Conservation (phyloP, 2,329 filamentous ascomycete genomes). For the Cladosporium sp. region DNA sequence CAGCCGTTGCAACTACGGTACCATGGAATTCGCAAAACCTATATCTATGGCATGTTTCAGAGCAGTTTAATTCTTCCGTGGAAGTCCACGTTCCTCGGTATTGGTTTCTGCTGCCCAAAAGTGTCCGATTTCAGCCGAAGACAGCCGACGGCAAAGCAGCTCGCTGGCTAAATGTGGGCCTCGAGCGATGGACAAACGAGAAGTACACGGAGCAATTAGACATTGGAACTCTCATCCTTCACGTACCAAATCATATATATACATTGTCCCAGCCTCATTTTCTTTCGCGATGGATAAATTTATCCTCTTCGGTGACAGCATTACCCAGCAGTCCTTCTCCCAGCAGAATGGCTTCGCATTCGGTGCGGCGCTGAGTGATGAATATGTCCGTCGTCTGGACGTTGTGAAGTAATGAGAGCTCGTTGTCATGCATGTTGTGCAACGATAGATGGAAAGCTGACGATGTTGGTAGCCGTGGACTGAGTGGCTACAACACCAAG, state of each 20-base stretch:
- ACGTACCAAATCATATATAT: neutral
- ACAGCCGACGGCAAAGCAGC: neutral
- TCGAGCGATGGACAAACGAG: neutral
- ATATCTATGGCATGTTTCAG: too few relatives aligned
- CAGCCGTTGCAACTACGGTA: too few relatives aligned
- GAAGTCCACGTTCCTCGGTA: too few relatives aligned
- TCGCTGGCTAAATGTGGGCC: constrained; percentile 3
- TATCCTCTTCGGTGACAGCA: constrained; percentile 85
- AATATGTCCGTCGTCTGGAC: constrained; percentile 72
- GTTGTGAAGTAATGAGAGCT: constrained; percentile 60
- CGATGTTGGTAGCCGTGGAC: constrained; percentile 52
- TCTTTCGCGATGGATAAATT: constrained; percentile 47
- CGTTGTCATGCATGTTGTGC: constrained; percentile 2
- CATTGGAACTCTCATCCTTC: neutral
- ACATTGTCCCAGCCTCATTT: neutral
- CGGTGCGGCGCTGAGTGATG: constrained; percentile 64
- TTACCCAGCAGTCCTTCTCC: constrained; percentile 66
- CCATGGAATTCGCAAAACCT: too few relatives aligned
- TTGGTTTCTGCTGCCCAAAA: neutral
- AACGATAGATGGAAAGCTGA: neutral
- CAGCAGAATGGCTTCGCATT: constrained; percentile 66
- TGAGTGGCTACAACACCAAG: constrained; percentile 77
- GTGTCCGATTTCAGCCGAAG: constrained; percentile 2
- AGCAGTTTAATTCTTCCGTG: too few relatives aligned
- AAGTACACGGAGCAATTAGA: constrained; percentile 3